Conservation (phyloP, 2,329 filamentous ascomycete genomes). For the Aurifilum marmelostoma region DNA sequence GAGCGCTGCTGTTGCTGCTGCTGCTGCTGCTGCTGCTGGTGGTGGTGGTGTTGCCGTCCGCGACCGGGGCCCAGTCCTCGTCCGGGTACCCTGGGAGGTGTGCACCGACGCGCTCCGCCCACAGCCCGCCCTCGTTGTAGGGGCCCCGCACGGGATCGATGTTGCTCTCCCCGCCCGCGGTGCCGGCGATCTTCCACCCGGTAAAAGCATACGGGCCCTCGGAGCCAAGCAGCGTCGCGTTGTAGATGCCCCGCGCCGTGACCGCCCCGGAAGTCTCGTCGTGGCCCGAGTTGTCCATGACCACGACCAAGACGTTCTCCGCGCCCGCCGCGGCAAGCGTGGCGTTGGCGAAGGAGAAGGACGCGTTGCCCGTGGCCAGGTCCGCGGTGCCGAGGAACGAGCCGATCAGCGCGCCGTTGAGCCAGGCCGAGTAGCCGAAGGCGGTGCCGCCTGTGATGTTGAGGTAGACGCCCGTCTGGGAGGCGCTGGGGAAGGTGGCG, state of each 20-base stretch:
- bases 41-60: conserved; percentile 39
- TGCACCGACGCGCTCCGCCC: conserved; percentile 61
- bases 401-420: conserved; percentile 60
- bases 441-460: conserved; percentile 57
- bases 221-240: conserved; percentile 51
- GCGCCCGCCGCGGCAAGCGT: conserved; percentile 42
- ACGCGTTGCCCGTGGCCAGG: conserved; percentile 40
- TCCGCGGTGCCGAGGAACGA: conserved; percentile 57
- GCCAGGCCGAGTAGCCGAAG: conserved; percentile 60
- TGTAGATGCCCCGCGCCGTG: conserved; percentile 55
- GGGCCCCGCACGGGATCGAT: conserved; percentile 60
- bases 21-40: too few relatives aligned
- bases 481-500: conserved; percentile 50
- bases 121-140: conserved; percentile 61
- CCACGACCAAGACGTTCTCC: conserved; percentile 55
- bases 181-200: conserved; percentile 62
- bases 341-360: conserved; percentile 55
- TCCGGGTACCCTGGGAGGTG: conserved; percentile 61
- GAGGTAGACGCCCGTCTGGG: conserved; percentile 50
- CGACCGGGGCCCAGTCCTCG: conserved; percentile 44
- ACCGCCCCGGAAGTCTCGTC: conserved; percentile 54
- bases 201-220: conserved; percentile 45
- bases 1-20: too few relatives aligned
- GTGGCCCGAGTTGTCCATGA: conserved; percentile 64
- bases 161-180: conserved; percentile 54